Conservation (phyloP, 305 asterid genomes). For the Solanum hybrid region DNA sequence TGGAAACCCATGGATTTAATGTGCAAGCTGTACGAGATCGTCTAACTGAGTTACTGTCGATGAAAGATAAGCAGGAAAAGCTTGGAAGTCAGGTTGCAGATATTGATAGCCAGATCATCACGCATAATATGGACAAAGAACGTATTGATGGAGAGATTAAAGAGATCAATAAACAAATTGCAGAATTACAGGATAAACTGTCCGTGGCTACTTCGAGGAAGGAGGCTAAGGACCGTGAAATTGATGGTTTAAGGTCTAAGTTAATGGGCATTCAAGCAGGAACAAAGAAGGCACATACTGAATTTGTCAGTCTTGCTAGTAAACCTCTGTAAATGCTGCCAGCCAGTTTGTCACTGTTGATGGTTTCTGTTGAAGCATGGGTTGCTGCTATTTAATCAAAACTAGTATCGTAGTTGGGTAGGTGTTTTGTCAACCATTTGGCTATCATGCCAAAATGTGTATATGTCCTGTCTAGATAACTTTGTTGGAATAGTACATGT, state of each 20-base stretch:
- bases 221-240: constrained; percentile 25
- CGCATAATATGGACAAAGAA: constrained; percentile 14
- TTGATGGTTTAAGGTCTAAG: constrained; percentile 22
- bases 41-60: constrained; percentile 14
- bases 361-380: not conserved
- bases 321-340: not conserved
- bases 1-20: constrained; percentile 63
- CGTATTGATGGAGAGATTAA: constrained; percentile 29
- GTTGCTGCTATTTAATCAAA: not conserved
- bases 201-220: constrained; percentile 14
- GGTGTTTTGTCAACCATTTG: not conserved
- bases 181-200: constrained; percentile 36
- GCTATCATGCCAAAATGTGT: not conserved
- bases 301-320: not conserved
- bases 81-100: constrained; percentile 16
- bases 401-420: not conserved
- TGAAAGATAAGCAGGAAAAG: constrained; percentile 30
- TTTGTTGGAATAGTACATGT: not conserved
- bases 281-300: not conserved
- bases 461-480: not conserved
- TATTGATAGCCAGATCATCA: constrained; percentile 19
- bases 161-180: constrained; percentile 31
- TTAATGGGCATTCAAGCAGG: constrained; percentile 15
- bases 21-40: constrained; percentile 32
- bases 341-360: not conserved